Conservation (phyloP, 163 green algal genomes). For the Volvox carteri region DNA sequence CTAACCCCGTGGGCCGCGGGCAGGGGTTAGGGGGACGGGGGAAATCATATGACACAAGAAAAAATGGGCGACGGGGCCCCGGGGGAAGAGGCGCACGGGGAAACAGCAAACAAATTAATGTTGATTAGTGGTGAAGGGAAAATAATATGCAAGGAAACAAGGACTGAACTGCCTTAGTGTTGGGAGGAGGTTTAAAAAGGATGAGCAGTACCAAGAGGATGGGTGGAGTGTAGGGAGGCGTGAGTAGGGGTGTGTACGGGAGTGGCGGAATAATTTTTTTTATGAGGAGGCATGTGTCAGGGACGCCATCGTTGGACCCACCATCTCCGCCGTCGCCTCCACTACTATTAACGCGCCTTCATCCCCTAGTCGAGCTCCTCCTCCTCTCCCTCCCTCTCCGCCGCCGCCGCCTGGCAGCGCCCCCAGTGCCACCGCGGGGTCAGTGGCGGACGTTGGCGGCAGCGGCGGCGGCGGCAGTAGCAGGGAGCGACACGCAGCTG, state of each 20-base stretch:
- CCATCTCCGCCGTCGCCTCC: conserved; percentile 23
- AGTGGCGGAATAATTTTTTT: not conserved
- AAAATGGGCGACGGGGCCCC: too few relatives aligned
- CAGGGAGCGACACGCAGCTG: conserved; percentile 20
- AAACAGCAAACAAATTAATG: not conserved
- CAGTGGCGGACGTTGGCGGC: too few relatives aligned
- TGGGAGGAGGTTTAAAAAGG: too few relatives aligned
- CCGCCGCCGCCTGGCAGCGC: too few relatives aligned
- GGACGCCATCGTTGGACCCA: not conserved
- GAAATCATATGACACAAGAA: too few relatives aligned
- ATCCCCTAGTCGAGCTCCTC: not conserved
- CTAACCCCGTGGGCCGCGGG: too few relatives aligned
- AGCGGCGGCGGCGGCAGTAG: not conserved
- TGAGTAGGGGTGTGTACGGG: not conserved
- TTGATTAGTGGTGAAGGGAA: not conserved
- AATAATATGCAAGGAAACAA: not conserved
- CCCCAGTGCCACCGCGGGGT: too few relatives aligned
- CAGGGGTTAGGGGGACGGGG: too few relatives aligned
- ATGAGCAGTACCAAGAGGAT: not conserved
- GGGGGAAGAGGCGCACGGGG: too few relatives aligned
- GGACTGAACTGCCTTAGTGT: too few relatives aligned
- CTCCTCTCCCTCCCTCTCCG: not conserved
- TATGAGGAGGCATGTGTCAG: not conserved
- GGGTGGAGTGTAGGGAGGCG: not conserved
- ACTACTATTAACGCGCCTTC: not conserved